phyloP scores from a whole-genome alignment of 2,329 filamentous ascomycete species.

The Verticillium klebahnii region DNA sequence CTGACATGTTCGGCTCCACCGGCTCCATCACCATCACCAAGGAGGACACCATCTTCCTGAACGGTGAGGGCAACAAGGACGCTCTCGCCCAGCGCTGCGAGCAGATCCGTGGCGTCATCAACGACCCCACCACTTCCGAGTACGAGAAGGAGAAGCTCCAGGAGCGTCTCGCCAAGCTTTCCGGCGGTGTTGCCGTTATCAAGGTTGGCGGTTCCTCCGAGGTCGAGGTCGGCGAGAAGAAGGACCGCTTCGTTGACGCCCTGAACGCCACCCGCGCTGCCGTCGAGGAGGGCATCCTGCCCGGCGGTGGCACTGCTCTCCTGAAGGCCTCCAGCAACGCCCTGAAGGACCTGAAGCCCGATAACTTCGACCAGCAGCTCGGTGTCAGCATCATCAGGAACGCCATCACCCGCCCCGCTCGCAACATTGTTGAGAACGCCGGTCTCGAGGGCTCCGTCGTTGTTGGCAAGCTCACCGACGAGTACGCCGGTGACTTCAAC shows the following conservation, averaged over 20 bases:
- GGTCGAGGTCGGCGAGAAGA: constrained; percentile 99
- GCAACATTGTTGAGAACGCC: constrained; percentile 96
- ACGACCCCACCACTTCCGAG: constrained; percentile 88
- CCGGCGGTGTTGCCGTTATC: constrained; percentile 97
- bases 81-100: constrained; percentile 91
- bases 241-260: constrained; percentile 98
- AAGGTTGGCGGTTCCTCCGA: constrained; percentile 97
- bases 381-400: constrained; percentile 97
- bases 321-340: constrained; percentile 95
- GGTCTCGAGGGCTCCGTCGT: constrained; percentile 93
- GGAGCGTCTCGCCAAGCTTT: constrained; percentile 98
- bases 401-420: constrained; percentile 91
- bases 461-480: constrained; percentile 96
- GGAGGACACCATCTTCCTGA: constrained; percentile 98
- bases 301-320: constrained; percentile 94
- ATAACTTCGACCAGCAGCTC: constrained; percentile 99
- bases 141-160: constrained; percentile 99
- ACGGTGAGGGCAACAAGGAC: constrained; percentile 95
- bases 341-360: constrained; percentile 73
- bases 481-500: constrained; percentile 91
- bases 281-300: constrained; percentile 98
- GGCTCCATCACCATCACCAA: constrained; percentile 99
- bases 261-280: constrained; percentile 96
- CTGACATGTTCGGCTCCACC: constrained; percentile 93
- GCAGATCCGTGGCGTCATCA: constrained; percentile 97